A percentile compares a stretch with the other conserved stretches of the same genome.
phyloP scores from a whole-genome alignment of 371 early-diverging fungal genomes.

The Entomophthora muscae region DNA sequence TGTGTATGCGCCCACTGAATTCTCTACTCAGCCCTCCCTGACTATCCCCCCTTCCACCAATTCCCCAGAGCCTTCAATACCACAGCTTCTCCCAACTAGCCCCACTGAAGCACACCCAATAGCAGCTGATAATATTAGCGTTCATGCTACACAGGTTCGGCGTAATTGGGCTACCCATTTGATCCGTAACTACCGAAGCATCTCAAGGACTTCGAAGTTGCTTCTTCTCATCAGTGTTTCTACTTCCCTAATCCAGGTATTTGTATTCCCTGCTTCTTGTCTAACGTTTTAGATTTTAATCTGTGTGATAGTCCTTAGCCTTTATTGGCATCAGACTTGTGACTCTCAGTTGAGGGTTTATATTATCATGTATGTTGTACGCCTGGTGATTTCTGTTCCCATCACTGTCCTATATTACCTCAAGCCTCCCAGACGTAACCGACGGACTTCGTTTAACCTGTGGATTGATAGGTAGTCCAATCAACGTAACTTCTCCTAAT shows the following conservation, averaged over 20 bases:
- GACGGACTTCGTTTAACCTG: neutral
- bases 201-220: slow-evolving; percentile 6
- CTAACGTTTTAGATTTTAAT: slow-evolving; percentile 11
- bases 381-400: slow-evolving; percentile 15
- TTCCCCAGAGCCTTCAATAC: neutral
- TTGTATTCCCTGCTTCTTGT: neutral
- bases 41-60: neutral
- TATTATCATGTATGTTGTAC: slow-evolving; percentile 16
- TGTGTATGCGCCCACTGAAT: neutral
- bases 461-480: slow-evolving; percentile 7
- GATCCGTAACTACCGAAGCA: neutral
- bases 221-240: slow-evolving; percentile 5
- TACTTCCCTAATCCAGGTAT: slow-evolving; percentile 3
- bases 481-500: neutral
- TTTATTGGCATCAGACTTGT: slow-evolving; percentile 6
- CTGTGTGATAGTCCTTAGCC: slow-evolving; percentile 8
- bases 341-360: slow-evolving; percentile 15
- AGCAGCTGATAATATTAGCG: neutral
- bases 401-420: slow-evolving; percentile 10
- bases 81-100: neutral
- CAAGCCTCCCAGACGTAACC: slow-evolving; percentile 12
- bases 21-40: neutral
- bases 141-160: neutral
- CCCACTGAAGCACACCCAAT: neutral
- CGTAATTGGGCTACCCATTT: slow-evolving; percentile 8